Evolutionary conservation across 164 flowering plant species (phyloP).

Genomic region (Kingdonia uniflora): DNA sequence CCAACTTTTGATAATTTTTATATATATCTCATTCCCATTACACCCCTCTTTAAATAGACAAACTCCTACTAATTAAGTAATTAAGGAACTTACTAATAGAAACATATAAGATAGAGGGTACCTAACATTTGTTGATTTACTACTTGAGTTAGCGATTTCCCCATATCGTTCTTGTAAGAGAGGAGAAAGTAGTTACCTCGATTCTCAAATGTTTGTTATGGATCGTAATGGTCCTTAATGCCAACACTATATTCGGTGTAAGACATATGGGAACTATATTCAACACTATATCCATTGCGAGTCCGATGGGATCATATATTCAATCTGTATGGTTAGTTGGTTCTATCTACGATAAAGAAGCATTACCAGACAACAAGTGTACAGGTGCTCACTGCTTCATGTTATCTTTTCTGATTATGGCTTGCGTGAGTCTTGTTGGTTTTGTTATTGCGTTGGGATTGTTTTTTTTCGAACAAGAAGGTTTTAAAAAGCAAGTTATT

Average conservation of each 20-base stretch:
- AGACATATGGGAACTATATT: conserved; percentile 71
- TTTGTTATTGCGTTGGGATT: conserved; percentile 42
- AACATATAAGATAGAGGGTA: no score
- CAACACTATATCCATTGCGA: conserved; percentile 78
- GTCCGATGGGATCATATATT: conserved; percentile 80
- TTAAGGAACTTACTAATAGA: no score
- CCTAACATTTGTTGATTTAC: no score
- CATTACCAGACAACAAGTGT: conserved; percentile 34
- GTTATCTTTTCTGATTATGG: conserved; percentile 74
- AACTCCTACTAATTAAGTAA: no score
- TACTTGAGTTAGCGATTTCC: no score
- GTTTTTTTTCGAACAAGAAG: conserved; percentile 55
- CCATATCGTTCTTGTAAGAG: no score
- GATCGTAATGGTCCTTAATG: conserved; percentile 92
- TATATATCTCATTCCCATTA: no score
- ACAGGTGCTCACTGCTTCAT: conserved; percentile 67
- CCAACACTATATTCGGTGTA: conserved; percentile 82
- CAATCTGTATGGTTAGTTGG: conserved; percentile 75
- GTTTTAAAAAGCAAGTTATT: conserved; percentile 47
- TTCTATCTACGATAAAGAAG: conserved; percentile 61
- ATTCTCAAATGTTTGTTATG: no score
- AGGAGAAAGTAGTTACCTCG: no score
- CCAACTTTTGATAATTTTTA: no score
- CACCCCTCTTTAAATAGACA: no score
- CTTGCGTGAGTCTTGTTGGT: conserved; percentile 48